These are phyloP conservation scores for Blastobotrys parvus DNA, from an alignment of 805 yeast species.

Conservation along the genomic window DNA sequence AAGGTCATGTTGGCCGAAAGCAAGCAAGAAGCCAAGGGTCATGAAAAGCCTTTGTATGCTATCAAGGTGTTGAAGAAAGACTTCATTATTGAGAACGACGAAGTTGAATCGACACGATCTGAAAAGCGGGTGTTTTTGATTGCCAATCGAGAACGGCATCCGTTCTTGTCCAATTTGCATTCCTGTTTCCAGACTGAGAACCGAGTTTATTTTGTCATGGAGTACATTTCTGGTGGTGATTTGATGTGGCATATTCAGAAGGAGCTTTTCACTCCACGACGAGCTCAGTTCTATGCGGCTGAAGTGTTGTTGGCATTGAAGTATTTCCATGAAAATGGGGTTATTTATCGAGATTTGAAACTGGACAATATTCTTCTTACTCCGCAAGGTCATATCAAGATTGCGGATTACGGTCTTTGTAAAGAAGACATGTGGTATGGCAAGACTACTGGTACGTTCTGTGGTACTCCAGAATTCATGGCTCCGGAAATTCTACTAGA, in stretches of 20 bases:
- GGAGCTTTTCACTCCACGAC: slow-evolving; percentile 73
- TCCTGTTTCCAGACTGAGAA: slow-evolving; percentile 98
- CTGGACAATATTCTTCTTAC: slow-evolving; percentile 88
- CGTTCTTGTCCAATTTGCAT: slow-evolving; percentile 81
- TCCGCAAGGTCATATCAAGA: slow-evolving; percentile 86
- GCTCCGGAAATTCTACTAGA: slow-evolving; percentile 97
- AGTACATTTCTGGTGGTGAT: slow-evolving; percentile 96
- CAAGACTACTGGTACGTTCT: slow-evolving; percentile 83
- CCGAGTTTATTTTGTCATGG: slow-evolving; percentile 97
- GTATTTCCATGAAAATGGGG: slow-evolving; percentile 92
- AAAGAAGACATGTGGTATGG: slow-evolving; percentile 87
- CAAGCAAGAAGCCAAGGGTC: slow-evolving; percentile 33
- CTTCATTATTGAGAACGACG: slow-evolving; percentile 90
- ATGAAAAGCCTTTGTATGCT: slow-evolving; percentile 76
- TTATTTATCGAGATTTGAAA: slow-evolving; percentile 92
- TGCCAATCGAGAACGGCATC: slow-evolving; percentile 85
- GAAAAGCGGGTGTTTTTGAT: slow-evolving; percentile 84
- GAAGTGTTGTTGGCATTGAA: slow-evolving; percentile 88
- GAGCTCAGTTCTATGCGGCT: slow-evolving; percentile 97
- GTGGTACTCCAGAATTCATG: slow-evolving; percentile 99
- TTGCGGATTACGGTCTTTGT: slow-evolving; percentile 96
- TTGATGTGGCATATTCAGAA: slow-evolving; percentile 99
- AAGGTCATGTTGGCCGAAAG: slow-evolving; percentile 97
- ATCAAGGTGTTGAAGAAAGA: slow-evolving; percentile 95
- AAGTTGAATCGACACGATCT: slow-evolving; percentile 88